Evolutionary conservation across 1,284 basidiomycete genomes (phyloP).

Genomic region (Sanghuangporus weigelae): DNA sequence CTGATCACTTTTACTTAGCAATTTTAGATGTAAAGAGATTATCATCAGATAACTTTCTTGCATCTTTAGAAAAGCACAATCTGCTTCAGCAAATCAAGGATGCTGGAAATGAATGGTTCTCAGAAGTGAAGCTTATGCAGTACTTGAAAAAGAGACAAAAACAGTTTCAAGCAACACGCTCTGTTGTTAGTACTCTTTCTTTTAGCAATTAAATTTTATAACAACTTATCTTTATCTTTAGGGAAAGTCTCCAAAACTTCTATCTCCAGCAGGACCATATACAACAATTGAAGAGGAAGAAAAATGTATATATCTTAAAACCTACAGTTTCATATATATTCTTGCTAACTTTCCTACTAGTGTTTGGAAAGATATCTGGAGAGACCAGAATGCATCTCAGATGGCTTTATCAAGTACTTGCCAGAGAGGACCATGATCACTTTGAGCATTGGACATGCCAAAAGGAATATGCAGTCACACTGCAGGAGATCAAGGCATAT

Average conservation of each 20-base stretch:
- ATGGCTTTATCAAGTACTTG: not conserved
- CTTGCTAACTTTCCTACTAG: not conserved
- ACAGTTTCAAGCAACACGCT: not conserved
- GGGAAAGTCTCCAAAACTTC: not conserved
- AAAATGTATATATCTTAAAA: not conserved
- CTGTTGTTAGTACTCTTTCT: not conserved
- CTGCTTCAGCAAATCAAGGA: not conserved
- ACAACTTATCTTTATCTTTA: not conserved
- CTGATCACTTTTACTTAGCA: not conserved
- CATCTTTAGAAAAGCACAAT: too few relatives aligned
- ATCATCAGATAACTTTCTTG: too few relatives aligned
- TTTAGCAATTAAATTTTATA: not conserved
- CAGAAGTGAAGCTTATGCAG: not conserved
- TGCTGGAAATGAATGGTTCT: not conserved
- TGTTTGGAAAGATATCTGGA: not conserved
- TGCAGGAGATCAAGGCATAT: not conserved
- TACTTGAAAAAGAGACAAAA: not conserved
- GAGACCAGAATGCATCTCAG: not conserved
- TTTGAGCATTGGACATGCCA: not conserved
- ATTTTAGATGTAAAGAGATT: not conserved
- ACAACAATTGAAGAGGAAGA: not conserved
- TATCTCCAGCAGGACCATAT: not conserved
- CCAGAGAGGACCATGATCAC: not conserved
- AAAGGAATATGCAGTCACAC: not conserved
- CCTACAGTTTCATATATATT: not conserved